A percentile compares a stretch with the other conserved stretches of the same genome.
phyloP scores from a whole-genome alignment of 805 yeast species.

The Lachancea mirantina region DNA sequence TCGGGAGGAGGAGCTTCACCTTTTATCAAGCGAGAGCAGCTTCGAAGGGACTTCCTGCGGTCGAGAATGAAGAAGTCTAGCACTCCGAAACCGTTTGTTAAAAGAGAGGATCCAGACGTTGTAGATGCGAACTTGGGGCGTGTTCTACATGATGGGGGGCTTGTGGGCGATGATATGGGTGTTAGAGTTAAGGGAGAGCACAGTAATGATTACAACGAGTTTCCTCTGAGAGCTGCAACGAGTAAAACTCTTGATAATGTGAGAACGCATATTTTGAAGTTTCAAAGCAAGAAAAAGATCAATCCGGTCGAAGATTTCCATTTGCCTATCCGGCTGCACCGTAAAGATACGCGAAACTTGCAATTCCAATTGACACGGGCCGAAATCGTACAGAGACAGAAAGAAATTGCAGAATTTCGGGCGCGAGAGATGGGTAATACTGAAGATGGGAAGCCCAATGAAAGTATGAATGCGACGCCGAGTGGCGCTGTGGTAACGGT shows the following conservation, averaged over 20 bases:
- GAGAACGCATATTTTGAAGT: conserved; percentile 73
- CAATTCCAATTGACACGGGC: conserved; percentile 78
- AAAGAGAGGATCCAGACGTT: conserved; percentile 30
- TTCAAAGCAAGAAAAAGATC: conserved; percentile 64
- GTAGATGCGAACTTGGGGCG: conserved; percentile 22
- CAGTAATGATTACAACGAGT: conserved; percentile 32
- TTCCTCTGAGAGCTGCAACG: conserved; percentile 60
- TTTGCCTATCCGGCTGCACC: conserved; percentile 78
- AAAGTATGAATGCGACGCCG: too few relatives aligned
- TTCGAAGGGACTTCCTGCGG: conserved; percentile 29
- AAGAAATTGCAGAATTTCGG: conserved; percentile 39
- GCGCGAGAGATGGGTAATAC: too few relatives aligned
- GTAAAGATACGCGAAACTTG: conserved; percentile 88
- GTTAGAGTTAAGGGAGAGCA: conserved; percentile 21
- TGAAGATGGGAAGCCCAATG: conserved; percentile 29
- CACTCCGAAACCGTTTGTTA: conserved; percentile 19
- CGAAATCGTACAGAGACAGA: conserved; percentile 60
- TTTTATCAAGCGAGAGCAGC: conserved; percentile 31
- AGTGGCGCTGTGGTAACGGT: too few relatives aligned
- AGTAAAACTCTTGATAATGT: conserved; percentile 63
- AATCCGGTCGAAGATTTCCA: conserved; percentile 68
- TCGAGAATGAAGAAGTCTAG: conserved; percentile 21
- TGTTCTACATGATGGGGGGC: conserved; percentile 17
- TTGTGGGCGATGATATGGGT: too few relatives aligned
- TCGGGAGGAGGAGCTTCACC: conserved; percentile 24